Base-by-base conservation (phyloP, 768 basidiomycete genomes). In the Obba rivulosa region DNA sequence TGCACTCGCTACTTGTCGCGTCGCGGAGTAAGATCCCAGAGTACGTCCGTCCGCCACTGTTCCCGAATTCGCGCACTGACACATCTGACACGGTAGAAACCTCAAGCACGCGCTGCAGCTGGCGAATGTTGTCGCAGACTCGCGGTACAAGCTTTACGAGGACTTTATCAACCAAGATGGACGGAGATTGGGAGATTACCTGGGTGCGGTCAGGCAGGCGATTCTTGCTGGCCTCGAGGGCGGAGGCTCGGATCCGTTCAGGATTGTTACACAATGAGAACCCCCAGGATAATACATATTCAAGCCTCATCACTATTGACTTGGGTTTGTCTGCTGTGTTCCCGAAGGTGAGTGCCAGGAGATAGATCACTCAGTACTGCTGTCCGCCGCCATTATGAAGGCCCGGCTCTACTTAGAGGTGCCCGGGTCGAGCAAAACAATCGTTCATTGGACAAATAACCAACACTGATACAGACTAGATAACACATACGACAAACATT, bases 41-140 rank as follows among this genome's bases (percentile, higher is more conserved):
- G 92, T 87, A 56, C 44, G 83, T 73, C 23, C 23, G 35, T 14
- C 36, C 39, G 38, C 20, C 38, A 17, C 23, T n/a, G n/a, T 35
- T 41, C 16, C 20, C 37, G n/a, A 41, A 7, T n/a, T n/a, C 13
- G 2, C 18, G 20, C 22, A 18, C 34, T 41, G 8, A 23, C 21
- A 16, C 34, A 8, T 28, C 13, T 38, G 17, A 34, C 17, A 13
- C 3, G 39, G 21, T 52, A 94, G 92, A 46, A 87, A 90, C 64
- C 69, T 95, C 23, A 82, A 86, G 55, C 77, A 77, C 8, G 82
- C 85, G 0, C 66, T 97, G 50, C 72, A 85, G 39, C 74, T 97
- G 4, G 81, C 81, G n/a, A 92, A 88, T 55, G 71, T 88, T 25
- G 84, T 97, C 5, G 92, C 92, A 0, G 91, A 93, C 63, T 90